Evolutionary conservation across 257 asterid genomes (phyloP).

Genomic region (Solanum pinnatisectum): DNA sequence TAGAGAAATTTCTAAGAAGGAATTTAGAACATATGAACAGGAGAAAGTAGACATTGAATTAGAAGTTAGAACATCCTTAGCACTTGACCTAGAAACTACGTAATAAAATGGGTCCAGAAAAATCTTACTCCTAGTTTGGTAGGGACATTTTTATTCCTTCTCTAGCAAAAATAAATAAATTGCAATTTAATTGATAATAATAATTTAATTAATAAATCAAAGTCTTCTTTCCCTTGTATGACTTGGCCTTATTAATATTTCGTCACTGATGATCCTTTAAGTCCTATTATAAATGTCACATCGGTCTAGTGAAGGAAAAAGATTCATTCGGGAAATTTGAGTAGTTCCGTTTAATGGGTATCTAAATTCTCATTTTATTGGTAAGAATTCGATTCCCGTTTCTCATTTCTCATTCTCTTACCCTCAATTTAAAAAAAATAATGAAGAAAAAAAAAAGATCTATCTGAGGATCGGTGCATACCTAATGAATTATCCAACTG

Average conservation of each 20-base stretch:
- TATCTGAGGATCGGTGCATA: neutral
- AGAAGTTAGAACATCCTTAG: neutral
- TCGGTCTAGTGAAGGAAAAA: too few species aligned
- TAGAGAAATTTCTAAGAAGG: neutral
- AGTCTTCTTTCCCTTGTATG: neutral
- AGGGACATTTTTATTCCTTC: neutral
- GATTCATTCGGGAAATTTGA: accelerated
- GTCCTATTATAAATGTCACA: neutral
- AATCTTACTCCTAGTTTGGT: neutral
- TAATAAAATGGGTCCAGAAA: neutral
- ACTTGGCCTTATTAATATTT: neutral
- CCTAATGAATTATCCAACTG: neutral
- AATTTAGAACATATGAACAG: neutral
- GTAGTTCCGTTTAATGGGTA: accelerated
- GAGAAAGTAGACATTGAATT: neutral
- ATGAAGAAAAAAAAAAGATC: neutral
- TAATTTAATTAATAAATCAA: neutral
- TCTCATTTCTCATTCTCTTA: too few species aligned
- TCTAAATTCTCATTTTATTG: neutral
- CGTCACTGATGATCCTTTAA: neutral
- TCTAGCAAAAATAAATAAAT: neutral
- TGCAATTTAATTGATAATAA: neutral
- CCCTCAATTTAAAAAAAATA: neutral
- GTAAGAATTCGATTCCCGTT: accelerated
- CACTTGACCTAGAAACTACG: neutral